phyloP scores from a whole-genome alignment of 345 rosid species.

The Euclidium syriacum region DNA sequence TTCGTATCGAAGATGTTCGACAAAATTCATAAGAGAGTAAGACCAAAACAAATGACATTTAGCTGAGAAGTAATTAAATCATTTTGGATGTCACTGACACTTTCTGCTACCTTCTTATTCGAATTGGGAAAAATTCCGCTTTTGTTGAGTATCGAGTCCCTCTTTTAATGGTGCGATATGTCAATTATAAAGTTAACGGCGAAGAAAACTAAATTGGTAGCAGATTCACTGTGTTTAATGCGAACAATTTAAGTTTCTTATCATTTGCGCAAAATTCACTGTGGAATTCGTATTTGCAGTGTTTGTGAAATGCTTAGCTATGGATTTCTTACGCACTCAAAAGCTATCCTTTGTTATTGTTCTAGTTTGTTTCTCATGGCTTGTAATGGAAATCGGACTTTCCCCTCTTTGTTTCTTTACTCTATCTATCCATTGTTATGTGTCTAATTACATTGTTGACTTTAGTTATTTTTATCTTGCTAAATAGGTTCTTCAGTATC shows the following conservation, averaged over 20 bases:
- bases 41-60: background rate
- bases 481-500: conserved; percentile 46
- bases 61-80: background rate
- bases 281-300: background rate
- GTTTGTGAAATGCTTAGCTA: background rate
- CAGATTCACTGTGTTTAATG: background rate
- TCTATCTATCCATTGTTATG: background rate
- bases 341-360: background rate
- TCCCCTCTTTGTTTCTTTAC: too few relatives aligned
- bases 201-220: background rate
- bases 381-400: background rate
- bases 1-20: conserved; percentile 36
- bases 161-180: background rate
- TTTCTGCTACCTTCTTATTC: background rate
- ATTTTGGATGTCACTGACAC: background rate
- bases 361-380: background rate
- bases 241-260: background rate
- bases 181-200: background rate
- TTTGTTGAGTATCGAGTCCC: background rate
- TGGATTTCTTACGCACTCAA: background rate
- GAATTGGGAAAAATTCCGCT: background rate
- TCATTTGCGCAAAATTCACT: background rate
- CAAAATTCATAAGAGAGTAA: conserved; percentile 18
- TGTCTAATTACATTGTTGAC: background rate
- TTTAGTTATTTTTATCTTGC: background rate